Evolutionary conservation across 1,284 basidiomycete species (phyloP), one percentile per base, ranked within the genome.

Genomic region (Veloboletus limbatus): DNA sequence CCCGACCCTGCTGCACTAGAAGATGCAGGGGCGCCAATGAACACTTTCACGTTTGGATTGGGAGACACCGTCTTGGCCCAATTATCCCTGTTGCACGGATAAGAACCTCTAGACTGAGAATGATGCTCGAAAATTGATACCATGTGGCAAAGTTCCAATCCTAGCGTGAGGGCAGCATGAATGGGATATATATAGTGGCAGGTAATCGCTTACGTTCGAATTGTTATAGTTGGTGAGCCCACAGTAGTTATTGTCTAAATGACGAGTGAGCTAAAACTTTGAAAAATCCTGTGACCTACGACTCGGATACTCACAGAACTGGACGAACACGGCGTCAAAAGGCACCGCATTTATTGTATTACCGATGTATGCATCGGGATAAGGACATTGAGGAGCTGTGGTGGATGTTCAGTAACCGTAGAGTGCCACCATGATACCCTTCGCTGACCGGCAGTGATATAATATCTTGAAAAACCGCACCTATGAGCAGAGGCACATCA

Each of bases 291-390:
- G 30, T 17, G 8, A 25, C 11, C 8, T 6, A 8, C 1, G 16
- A n/a, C n/a, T n/a, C n/a, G n/a, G n/a, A 26, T 11, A 56, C 72
- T 45, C 51, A 72, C 74, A 77, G 59, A 78, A 77, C 54, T 84
- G 82, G 31, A 85, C 81, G 56, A 78, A 85, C 28, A 85, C 61
- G 1, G 79, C 79, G 53, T 85, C 82, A 53, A 85, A 83, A 0
- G 63, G 64, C 13, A 78, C 77, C 1, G 73, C 69, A 48, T 80
- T 77, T 45, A 85, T 54, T n/a, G 77, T 74, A 20, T 69, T 52
- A 32, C 79, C 78, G 2, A 85, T 60, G 49, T 72, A 74, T 6
- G 76, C 77, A 51, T 85, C 82, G 0, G 82, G 82, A 69, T 71
- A 85, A 6, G 78, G 78, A 58, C 82, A 85, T 54, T 84, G 82